Evolutionary conservation across 371 early-diverging fungal genomes (phyloP), one percentile per base, ranked within the genome.

Genomic region (Batkoa obscura): DNA sequence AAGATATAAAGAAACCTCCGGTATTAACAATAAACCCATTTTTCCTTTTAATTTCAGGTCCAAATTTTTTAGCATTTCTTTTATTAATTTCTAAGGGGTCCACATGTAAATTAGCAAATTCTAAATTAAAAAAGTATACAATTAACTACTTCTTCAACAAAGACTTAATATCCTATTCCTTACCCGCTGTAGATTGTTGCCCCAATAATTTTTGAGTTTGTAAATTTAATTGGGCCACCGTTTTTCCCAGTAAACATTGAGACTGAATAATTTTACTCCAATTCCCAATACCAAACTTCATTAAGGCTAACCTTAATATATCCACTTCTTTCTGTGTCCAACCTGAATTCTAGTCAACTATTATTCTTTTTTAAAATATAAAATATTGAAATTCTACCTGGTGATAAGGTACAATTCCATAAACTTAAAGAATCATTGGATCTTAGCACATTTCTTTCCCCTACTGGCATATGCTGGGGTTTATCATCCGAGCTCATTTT

Each of bases 191-290:
- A 66, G 85, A 84, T 63, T 93, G 92, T 64, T 93, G 92, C 0
- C 94, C 94, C 1, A 93, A 75, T 72, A 91, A 73, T 30, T 92
- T 74, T 65, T 93, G 94, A 10, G 86, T 75, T 62, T 93, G 94
- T 43, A 93, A 68, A 71, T 93, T 90, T 83, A 91, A 82, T 68
- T 93, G 94, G 8, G 94, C 88, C 58, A 84, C 86, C 37, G 89
- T 91, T 62, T 93, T 93, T 37, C 90, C 92, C 1, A 86, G 86
- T 10, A 85, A 68, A 61, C 87, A 84, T 35, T 80, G 81, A 47
- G 83, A 80, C 53, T 88, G 90, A 60, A 88, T 83, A 55, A 93
- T 89, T 60, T 88, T 87, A 53, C 83, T 78, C 94, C 94, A 93
- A 64, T 90, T 90, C 43, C 94, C 94, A 52, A 93, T 74, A 3